phyloP scores from a whole-genome alignment of 768 basidiomycete species.

The Hericium coralloides region DNA sequence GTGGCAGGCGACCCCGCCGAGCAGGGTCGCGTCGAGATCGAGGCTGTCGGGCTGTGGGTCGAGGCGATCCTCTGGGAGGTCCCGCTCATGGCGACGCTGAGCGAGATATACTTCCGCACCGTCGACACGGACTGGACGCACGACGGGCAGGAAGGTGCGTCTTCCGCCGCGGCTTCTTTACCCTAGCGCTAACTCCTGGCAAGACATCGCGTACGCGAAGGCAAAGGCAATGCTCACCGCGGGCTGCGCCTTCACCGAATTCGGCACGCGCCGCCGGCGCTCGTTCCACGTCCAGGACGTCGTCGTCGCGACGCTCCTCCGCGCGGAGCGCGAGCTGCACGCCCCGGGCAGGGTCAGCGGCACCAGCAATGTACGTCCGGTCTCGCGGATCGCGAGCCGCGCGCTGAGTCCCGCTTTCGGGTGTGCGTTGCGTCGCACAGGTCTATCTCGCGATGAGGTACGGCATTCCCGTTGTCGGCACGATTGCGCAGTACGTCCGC shows the following conservation, averaged over 20 bases:
- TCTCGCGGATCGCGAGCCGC: background rate
- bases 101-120: constrained; percentile 78
- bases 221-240: constrained; percentile 50
- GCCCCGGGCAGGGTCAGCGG: constrained; percentile 55
- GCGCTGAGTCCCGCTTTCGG: background rate
- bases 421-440: constrained; percentile 29
- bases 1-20: constrained; percentile 14
- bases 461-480: constrained; percentile 58
- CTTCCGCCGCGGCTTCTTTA: background rate
- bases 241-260: constrained; percentile 73
- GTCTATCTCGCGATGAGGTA: constrained; percentile 80
- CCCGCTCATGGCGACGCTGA: constrained; percentile 86
- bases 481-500: constrained; percentile 71
- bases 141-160: constrained; percentile 67
- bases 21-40: constrained; percentile 62
- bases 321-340: constrained; percentile 46
- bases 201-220: constrained; percentile 71
- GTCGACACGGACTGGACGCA: constrained; percentile 79
- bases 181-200: background rate
- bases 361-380: constrained; percentile 74
- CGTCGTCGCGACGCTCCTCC: constrained; percentile 59
- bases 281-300: constrained; percentile 69
- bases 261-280: constrained; percentile 77
- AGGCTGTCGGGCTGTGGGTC: constrained; percentile 62
- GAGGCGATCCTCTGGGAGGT: constrained; percentile 95